Percentiles rank a stretch among this genome's conserved stretches.
These are phyloP conservation scores for Solidago caesia DNA, from an alignment of 129 eudicot genomes.

Conservation along the genomic window DNA sequence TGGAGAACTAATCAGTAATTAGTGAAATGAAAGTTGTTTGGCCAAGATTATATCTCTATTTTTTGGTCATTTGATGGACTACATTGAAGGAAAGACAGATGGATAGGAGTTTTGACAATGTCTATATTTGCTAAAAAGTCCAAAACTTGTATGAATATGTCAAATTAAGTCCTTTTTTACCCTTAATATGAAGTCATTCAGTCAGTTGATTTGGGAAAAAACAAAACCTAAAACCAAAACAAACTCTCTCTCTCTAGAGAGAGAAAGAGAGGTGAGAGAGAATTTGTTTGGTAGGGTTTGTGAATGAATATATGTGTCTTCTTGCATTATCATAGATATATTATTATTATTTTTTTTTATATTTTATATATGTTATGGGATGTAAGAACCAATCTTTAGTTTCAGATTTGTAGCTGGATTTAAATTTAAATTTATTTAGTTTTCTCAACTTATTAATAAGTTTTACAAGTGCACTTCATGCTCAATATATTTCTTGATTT, in stretches of 20 bases:
- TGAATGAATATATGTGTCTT: conserved; percentile 21
- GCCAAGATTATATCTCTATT: conserved; percentile 21
- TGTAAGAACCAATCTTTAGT: neutral
- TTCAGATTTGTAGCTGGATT: neutral
- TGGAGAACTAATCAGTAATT: neutral
- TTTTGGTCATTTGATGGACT: conserved; percentile 15
- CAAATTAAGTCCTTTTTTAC: conserved; percentile 32
- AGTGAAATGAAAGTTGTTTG: conserved; percentile 4
- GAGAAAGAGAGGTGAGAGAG: conserved; percentile 36
- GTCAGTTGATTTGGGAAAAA: conserved; percentile 22
- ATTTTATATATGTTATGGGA: conserved; percentile 12
- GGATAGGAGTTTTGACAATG: conserved; percentile 21
- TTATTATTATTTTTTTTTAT: neutral
- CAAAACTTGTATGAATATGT: conserved; percentile 29
- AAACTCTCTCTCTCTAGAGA: conserved; percentile 14
- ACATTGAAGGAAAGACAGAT: conserved; percentile 19
- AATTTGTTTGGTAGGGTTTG: conserved; percentile 50
- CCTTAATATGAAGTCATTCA: conserved; percentile 24
- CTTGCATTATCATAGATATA: conserved; percentile 3
- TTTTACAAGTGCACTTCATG: conserved; percentile 10
- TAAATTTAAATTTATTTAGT: neutral
- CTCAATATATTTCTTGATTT: neutral
- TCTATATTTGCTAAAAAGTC: conserved; percentile 31
- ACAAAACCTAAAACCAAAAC: conserved; percentile 11
- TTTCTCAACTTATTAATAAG: neutral